Percentiles rank a stretch among this genome's conserved stretches.
These are phyloP conservation scores for Laburnicola sp. DNA, from an alignment of 2,329 filamentous ascomycete species.

Conservation along the genomic window DNA sequence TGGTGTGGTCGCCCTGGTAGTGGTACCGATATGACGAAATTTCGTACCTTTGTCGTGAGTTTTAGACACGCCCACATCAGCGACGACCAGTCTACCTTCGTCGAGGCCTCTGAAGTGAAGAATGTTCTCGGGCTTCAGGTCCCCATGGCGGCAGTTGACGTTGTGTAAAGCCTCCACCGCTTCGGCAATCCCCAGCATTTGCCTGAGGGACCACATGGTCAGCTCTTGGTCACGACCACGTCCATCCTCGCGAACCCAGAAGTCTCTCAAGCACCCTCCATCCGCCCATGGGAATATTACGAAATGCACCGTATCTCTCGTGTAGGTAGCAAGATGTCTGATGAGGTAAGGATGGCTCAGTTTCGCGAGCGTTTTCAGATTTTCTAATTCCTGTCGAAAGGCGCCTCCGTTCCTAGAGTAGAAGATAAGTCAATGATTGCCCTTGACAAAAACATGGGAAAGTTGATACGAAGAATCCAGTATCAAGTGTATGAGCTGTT, in stretches of 20 bases:
- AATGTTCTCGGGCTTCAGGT: conserved; percentile 21
- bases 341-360: conserved; percentile 10
- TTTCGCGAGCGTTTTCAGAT: background rate
- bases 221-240: background rate
- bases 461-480: no score
- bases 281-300: conserved; percentile 19
- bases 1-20: conserved; percentile 8
- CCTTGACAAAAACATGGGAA: no score
- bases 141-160: conserved; percentile 14
- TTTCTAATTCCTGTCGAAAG: background rate
- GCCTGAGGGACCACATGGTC: conserved; percentile 9
- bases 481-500: no score
- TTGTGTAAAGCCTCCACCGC: conserved; percentile 14
- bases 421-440: no score
- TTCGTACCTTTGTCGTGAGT: conserved; percentile 5
- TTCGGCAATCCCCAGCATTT: conserved; percentile 10
- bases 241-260: conserved; percentile 7
- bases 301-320: background rate
- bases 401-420: background rate
- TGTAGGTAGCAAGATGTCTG: conserved; percentile 1
- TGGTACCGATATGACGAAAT: background rate
- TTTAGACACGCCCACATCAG: conserved; percentile 12
- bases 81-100: conserved; percentile 6
- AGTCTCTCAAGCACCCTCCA: conserved; percentile 10
- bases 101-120: conserved; percentile 6